Evolutionary conservation across 257 asterid species (phyloP), one percentile per base, ranked within the genome.

Genomic region (Nicotiana undulata): DNA sequence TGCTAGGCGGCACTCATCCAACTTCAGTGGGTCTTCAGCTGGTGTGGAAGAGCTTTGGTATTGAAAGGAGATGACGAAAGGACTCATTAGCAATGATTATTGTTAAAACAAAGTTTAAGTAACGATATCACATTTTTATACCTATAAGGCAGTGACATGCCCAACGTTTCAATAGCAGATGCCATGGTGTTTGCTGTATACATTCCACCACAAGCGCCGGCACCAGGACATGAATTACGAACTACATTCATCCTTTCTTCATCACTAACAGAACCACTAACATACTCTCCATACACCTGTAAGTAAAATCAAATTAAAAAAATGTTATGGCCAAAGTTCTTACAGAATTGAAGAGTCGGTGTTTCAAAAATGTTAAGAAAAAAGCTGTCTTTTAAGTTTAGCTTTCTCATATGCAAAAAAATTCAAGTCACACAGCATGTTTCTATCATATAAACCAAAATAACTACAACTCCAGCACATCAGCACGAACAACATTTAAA

Each of bases 131-230:
- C 56, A 67, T 80, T 78, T 26, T 26, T 26, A 76, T 83, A 95
- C 99, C 99, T 95, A 90, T 93, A 91, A 68, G 99, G 99, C 78
- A 95, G 97, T 22, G 98, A 87, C 98, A 95, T 95, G 82, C 99
- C 98, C 97, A 95, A 67, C 74, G 97, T 79, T 90, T 95, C 99
- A 83, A 95, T 95, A 37, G 99, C 99, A 49, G 98, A 93, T 75
- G 99, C 99, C 99, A 92, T 95, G 63, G 99, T 95, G 59, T 95
- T 95, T 76, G 99, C 99, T 18, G 99, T 95, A 66, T 95, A 95
- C 99, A 95, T 95, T 87, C 99, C 99, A 82, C 99, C 99, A 81
- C 99, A 95, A 80, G 99, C 99, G 85, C 99, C 99, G 1, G 99
- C 99, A 82, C 98, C 99, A 24, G 99, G 99, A 79, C 99, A 95